Conservation (phyloP, 2,329 filamentous ascomycete genomes). For the Phialophora macrospora region DNA sequence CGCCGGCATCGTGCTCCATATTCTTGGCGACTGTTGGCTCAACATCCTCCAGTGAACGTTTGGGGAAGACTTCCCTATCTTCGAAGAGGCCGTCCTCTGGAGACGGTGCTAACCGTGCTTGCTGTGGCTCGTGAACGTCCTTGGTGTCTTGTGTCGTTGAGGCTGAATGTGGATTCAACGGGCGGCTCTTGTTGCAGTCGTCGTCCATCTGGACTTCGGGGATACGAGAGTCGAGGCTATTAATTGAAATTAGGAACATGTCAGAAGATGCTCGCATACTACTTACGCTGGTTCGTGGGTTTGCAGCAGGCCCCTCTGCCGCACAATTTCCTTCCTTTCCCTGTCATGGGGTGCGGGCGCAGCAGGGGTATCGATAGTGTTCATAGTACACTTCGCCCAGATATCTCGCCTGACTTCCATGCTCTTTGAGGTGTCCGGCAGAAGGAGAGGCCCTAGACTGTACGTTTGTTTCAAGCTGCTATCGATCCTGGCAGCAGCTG, state of each 20-base stretch:
- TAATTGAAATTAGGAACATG: neutral
- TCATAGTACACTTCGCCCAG: neutral
- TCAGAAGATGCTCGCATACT: neutral
- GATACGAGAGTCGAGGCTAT: too few species aligned
- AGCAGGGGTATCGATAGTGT: too few species aligned
- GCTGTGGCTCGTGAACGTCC: neutral
- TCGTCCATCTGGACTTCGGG: too few species aligned
- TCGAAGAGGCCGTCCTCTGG: too few species aligned
- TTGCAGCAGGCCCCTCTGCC: neutral
- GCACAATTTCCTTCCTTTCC: neutral
- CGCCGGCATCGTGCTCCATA: neutral
- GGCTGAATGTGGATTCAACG: neutral
- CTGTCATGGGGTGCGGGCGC: neutral
- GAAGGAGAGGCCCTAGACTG: neutral
- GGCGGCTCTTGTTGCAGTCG: too few species aligned
- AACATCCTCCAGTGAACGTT: neutral
- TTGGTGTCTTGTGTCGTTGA: neutral
- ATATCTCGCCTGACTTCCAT: neutral
- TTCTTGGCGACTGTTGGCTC: neutral
- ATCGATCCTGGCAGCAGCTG: neutral
- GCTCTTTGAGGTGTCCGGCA: neutral
- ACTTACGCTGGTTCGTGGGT: neutral
- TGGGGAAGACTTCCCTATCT: neutral
- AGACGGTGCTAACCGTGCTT: neutral
- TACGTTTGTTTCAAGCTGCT: neutral